Conservation (phyloP, 257 asterid genomes). For the Solanum dulcamara region DNA sequence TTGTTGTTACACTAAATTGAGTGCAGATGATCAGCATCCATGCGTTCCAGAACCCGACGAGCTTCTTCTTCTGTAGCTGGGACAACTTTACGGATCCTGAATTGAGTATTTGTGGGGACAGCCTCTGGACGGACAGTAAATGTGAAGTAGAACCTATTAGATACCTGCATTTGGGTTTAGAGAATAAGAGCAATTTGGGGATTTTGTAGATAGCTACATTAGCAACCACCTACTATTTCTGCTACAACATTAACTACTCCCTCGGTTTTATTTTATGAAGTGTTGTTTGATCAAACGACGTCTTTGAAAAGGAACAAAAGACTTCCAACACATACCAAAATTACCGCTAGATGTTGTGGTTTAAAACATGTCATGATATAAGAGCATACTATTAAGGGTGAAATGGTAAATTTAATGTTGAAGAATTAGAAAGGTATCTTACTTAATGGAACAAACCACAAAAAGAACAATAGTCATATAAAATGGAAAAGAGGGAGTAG, state of each 20-base stretch:
- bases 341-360: background rate
- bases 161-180: slow-evolving; percentile 40
- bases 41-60: slow-evolving; percentile 53
- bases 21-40: slow-evolving; percentile 59
- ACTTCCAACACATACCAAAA: background rate
- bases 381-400: background rate
- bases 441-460: background rate
- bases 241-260: background rate
- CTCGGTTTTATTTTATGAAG: background rate
- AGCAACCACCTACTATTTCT: background rate
- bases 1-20: background rate
- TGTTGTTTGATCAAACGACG: background rate
- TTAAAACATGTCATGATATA: background rate
- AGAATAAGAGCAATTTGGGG: background rate
- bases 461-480: background rate
- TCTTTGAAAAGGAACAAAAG: background rate
- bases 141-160: slow-evolving; percentile 77
- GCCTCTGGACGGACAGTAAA: slow-evolving; percentile 87
- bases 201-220: background rate
- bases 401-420: background rate
- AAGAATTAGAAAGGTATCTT: background rate
- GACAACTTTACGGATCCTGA: slow-evolving; percentile 79
- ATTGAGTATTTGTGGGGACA: slow-evolving; percentile 47
- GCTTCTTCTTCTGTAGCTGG: slow-evolving; percentile 99
- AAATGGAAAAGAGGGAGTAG: background rate